These are phyloP conservation scores for Lyophyllum decastes DNA, from an alignment of 768 basidiomycete species.

Conservation along the genomic window DNA sequence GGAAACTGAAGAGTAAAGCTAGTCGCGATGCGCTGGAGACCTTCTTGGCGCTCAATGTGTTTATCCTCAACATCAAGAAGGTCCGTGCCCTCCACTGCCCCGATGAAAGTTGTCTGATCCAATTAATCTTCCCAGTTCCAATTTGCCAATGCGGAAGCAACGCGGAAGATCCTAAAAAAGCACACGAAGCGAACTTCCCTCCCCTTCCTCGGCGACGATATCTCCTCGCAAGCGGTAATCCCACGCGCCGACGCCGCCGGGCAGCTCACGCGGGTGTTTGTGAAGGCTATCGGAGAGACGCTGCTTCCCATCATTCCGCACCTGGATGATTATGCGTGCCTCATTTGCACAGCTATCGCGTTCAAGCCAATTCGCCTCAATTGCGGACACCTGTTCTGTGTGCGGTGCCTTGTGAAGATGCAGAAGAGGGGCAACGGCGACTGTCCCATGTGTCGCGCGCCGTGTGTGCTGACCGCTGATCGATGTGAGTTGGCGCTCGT, in stretches of 20 bases:
- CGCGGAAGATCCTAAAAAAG: slow-evolving; percentile 92
- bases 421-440: slow-evolving; percentile 74
- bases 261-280: slow-evolving; percentile 46
- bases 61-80: slow-evolving; percentile 82
- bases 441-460: slow-evolving; percentile 86
- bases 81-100: slow-evolving; percentile 30
- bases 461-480: slow-evolving; percentile 76
- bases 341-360: slow-evolving; percentile 87
- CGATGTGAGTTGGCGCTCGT: slow-evolving; percentile 53
- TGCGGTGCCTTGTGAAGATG: slow-evolving; percentile 86
- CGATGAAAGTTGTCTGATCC: neutral
- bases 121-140: slow-evolving; percentile 56
- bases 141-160: slow-evolving; percentile 83
- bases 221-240: slow-evolving; percentile 20
- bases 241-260: slow-evolving; percentile 10
- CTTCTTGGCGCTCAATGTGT: slow-evolving; percentile 77
- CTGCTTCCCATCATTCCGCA: slow-evolving; percentile 80
- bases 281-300: slow-evolving; percentile 81
- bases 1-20: slow-evolving; percentile 56
- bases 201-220: slow-evolving; percentile 48
- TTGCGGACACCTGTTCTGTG: slow-evolving; percentile 82
- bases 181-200: slow-evolving; percentile 89
- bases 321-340: slow-evolving; percentile 82
- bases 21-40: slow-evolving; percentile 61
- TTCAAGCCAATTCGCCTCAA: slow-evolving; percentile 87